phyloP scores from a whole-genome alignment of 2,329 filamentous ascomycete genomes.

The Penicillium sp. region DNA sequence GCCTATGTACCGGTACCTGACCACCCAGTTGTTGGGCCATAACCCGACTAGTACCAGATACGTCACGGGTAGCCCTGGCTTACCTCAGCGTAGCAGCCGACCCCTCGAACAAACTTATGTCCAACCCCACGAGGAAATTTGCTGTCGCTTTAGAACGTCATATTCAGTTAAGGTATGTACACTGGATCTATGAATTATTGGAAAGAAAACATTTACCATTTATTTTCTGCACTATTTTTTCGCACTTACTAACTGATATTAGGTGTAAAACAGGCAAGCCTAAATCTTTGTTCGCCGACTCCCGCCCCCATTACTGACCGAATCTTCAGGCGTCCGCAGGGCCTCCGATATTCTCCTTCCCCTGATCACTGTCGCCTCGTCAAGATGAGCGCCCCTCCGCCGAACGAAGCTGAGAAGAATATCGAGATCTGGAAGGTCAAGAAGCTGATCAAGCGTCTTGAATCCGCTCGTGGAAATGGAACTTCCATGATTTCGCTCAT shows the following conservation, averaged over 20 bases:
- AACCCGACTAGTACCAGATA: constrained; percentile 6
- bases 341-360: constrained; percentile 18
- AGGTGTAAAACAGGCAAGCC: constrained; percentile 19
- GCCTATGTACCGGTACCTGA: constrained; percentile 10
- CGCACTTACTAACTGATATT: constrained; percentile 1
- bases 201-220: not conserved
- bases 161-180: constrained; percentile 8
- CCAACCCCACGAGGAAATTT: constrained; percentile 14
- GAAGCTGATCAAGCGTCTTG: constrained; percentile 98
- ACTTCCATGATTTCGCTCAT: constrained; percentile 99
- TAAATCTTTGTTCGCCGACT: constrained; percentile 21
- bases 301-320: constrained; percentile 18
- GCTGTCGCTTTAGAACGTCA: constrained; percentile 10
- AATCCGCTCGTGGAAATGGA: constrained; percentile 95
- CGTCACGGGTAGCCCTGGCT: constrained; percentile 14
- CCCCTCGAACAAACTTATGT: constrained; percentile 13
- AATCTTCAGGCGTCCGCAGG: constrained; percentile 23
- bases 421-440: constrained; percentile 90
- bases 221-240: not conserved
- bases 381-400: constrained; percentile 78
- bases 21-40: not conserved
- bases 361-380: constrained; percentile 33
- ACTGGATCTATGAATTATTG: not conserved
- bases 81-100: constrained; percentile 10
- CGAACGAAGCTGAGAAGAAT: constrained; percentile 97